A percentile compares a stretch with the other conserved stretches of the same genome.
phyloP scores from a whole-genome alignment of 345 rosid genomes.

The Gossypium arboreum region DNA sequence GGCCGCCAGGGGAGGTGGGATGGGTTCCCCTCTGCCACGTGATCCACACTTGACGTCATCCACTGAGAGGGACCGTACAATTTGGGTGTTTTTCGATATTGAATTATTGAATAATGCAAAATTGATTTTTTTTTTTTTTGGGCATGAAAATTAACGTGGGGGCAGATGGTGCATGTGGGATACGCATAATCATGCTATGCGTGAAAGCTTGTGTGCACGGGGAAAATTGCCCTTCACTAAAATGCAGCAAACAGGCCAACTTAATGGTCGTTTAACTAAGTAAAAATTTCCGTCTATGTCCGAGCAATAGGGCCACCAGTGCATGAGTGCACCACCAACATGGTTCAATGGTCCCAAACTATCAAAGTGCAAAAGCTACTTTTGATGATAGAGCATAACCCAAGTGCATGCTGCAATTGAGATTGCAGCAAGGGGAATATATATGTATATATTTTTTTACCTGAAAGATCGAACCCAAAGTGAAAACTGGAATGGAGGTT shows the following conservation, averaged over 20 bases:
- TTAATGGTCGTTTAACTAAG: neutral
- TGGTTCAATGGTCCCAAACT: neutral
- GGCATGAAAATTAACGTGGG: neutral
- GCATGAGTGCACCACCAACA: neutral
- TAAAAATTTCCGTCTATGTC: neutral
- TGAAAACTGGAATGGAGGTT: neutral
- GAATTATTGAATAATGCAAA: neutral
- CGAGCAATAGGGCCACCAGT: neutral
- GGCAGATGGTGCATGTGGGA: neutral
- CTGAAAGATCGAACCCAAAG: constrained; percentile 13
- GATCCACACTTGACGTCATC: constrained; percentile 21
- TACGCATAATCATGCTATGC: neutral
- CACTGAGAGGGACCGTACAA: neutral
- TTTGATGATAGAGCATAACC: neutral
- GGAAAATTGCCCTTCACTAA: neutral
- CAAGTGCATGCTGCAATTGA: neutral
- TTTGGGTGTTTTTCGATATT: neutral
- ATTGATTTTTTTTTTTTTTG: neutral
- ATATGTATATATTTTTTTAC: neutral
- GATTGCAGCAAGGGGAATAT: neutral
- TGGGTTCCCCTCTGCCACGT: constrained; percentile 1
- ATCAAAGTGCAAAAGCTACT: neutral
- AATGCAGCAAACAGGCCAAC: neutral
- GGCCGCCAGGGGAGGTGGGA: neutral
- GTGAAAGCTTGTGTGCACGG: neutral